phyloP scores from a whole-genome alignment of 352 stramenopile species.

The Phytophthora sp. region DNA sequence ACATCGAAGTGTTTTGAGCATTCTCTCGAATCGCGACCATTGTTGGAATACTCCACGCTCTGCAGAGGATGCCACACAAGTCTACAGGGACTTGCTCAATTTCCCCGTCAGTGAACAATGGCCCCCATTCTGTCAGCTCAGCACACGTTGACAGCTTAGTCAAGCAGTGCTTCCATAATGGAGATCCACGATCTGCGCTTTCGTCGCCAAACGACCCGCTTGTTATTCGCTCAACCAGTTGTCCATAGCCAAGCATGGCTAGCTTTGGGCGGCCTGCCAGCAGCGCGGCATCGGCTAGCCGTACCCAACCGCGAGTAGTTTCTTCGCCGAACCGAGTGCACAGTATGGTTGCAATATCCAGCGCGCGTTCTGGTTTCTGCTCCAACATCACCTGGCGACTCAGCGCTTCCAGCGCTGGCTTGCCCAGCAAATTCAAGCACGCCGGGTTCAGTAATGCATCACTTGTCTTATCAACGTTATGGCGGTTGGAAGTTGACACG shows the following conservation, averaged over 20 bases:
- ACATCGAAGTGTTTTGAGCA: neutral
- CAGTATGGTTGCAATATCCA: conserved; percentile 37
- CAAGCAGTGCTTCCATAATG: conserved; percentile 29
- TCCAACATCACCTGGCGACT: conserved; percentile 41
- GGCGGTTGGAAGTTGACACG: conserved; percentile 46
- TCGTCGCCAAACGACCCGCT: neutral
- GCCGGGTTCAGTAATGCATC: conserved; percentile 26
- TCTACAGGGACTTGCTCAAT: conserved; percentile 30
- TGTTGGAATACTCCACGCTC: conserved; percentile 30
- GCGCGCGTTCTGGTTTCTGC: conserved; percentile 15
- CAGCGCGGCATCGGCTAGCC: conserved; percentile 40
- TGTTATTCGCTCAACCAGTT: conserved; percentile 9
- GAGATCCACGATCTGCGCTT: neutral
- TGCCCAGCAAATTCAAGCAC: conserved; percentile 21
- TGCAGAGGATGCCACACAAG: conserved; percentile 22
- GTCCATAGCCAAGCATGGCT: conserved; percentile 45
- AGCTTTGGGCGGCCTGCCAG: conserved; percentile 30
- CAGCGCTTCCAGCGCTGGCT: conserved; percentile 37
- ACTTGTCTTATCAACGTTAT: conserved; percentile 59
- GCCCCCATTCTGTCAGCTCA: conserved; percentile 37
- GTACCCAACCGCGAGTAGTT: conserved; percentile 37
- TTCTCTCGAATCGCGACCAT: conserved; percentile 14
- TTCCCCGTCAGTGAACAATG: conserved; percentile 34
- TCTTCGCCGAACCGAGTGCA: conserved; percentile 10
- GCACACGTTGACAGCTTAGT: conserved; percentile 24